Evolutionary conservation across 164 flowering plant genomes (phyloP), one percentile per base, ranked within the genome.

Genomic region (Umbellularia californica): DNA sequence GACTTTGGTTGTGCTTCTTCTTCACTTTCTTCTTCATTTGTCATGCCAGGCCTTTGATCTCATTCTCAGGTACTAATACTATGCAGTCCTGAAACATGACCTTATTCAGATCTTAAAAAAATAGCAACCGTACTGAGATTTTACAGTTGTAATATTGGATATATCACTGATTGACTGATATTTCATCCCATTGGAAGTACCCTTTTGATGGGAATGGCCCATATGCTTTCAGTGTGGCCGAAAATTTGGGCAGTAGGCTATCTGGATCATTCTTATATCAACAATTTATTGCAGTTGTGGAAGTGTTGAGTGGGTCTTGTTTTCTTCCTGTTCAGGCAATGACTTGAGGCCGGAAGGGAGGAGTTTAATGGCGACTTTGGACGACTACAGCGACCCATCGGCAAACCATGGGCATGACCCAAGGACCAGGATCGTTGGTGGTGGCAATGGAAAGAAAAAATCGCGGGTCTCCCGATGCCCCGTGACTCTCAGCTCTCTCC

Each of bases 371-470:
- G 66, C 77, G 72, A 70, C 52, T 19, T 6, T 74, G 58, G 25
- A 79, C 51, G 89, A 86, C 62, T 86, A 86, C 70, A 50, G 22
- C 22, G 80, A 73, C 2, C 78, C 87, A 3, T 68, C 83, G 3
- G 87, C 89, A 0, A 86, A 84, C 72, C 76, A 22, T 20, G 83
- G 84, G 1, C 87, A 83, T 41, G 85, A 83, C 73, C 87, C 85
- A 19, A 67, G 75, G 27, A 70, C 63, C 66, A 55, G 66, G 12
- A 23, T 19, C 25, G 72, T 75, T 1, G 74, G 79, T 10, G 62
- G 77, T 13, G 58, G 81, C 12, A 71, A 24, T 66, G 69, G 69
- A 33, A 66, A 66, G 69, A 66, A 66, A 66, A 20, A 23, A 64
- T 25, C 67, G 30, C n/a, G n/a, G 60, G 52, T n/a, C 14, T 50